Evolutionary conservation across 2,329 filamentous ascomycete species (phyloP).

Genomic region (Penicillium sp.): DNA sequence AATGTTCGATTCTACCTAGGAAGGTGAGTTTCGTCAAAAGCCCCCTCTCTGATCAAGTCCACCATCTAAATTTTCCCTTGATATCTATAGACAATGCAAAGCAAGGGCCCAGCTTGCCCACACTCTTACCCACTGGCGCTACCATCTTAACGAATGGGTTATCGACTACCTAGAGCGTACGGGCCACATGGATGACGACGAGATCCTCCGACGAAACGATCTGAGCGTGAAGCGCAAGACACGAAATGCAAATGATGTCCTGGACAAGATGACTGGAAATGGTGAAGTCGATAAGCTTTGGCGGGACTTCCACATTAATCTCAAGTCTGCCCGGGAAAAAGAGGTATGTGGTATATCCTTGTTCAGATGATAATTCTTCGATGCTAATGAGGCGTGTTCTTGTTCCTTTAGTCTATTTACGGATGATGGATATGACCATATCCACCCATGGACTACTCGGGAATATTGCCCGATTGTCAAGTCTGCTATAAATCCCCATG

Average conservation of each 20-base stretch:
- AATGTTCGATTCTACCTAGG: constrained; percentile 55
- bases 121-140: constrained; percentile 72
- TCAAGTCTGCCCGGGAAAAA: constrained; percentile 58
- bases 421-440: constrained; percentile 1
- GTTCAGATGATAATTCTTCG: background rate
- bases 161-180: constrained; percentile 59
- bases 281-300: constrained; percentile 64
- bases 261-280: constrained; percentile 61
- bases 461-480: background rate
- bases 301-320: constrained; percentile 61
- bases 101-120: constrained; percentile 69
- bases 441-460: background rate
- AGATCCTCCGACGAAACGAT: constrained; percentile 60
- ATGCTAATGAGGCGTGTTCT: background rate
- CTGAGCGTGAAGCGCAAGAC: constrained; percentile 60
- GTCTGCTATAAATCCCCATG: too few relatives aligned
- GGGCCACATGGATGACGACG: constrained; percentile 57
- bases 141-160: constrained; percentile 70
- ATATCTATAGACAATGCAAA: constrained; percentile 52
- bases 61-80: background rate
- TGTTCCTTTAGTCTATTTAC: constrained; percentile 12
- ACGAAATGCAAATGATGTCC: constrained; percentile 62
- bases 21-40: constrained; percentile 35
- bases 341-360: constrained; percentile 36
- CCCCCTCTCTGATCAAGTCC: too few relatives aligned